These are phyloP conservation scores for Penicillium sp. DNA, from an alignment of 2,329 filamentous ascomycete genomes.

Conservation along the genomic window DNA sequence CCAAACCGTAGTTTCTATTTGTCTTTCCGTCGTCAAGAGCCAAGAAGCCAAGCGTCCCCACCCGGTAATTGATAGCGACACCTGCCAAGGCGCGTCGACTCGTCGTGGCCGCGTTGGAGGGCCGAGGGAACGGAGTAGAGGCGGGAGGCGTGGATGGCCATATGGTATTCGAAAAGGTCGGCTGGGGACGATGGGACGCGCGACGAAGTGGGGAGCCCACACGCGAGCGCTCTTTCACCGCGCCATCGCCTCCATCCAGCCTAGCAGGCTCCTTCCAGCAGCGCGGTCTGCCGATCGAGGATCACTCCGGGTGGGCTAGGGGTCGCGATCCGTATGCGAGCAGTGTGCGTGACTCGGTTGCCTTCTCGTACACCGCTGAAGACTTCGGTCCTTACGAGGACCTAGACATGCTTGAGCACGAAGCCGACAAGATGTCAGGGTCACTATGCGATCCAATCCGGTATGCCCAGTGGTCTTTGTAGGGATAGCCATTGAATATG, in stretches of 20 bases:
- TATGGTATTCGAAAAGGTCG: constrained; percentile 78
- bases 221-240: constrained; percentile 24
- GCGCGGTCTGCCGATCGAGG: constrained; percentile 47
- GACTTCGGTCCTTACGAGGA: constrained; percentile 58
- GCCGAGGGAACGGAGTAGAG: constrained; percentile 56
- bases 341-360: constrained; percentile 65
- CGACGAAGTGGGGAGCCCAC: constrained; percentile 61
- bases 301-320: constrained; percentile 31
- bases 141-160: constrained; percentile 54
- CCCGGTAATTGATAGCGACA: constrained; percentile 57
- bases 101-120: constrained; percentile 87
- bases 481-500: too few species aligned
- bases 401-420: constrained; percentile 69
- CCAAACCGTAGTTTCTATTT: constrained; percentile 52
- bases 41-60: constrained; percentile 55
- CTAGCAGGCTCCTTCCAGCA: constrained; percentile 44
- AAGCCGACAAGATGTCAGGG: constrained; percentile 98
- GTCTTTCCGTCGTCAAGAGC: constrained; percentile 52
- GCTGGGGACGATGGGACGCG: constrained; percentile 95
- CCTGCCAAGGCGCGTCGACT: constrained; percentile 84
- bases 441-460: too few species aligned
- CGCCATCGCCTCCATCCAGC: constrained; percentile 52
- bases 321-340: constrained; percentile 48
- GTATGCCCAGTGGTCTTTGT: too few species aligned
- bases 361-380: constrained; percentile 63